Evolutionary conservation across 306 rosid genomes (phyloP), one percentile per base, ranked within the genome.

Genomic region (Fragaria iinumae): DNA sequence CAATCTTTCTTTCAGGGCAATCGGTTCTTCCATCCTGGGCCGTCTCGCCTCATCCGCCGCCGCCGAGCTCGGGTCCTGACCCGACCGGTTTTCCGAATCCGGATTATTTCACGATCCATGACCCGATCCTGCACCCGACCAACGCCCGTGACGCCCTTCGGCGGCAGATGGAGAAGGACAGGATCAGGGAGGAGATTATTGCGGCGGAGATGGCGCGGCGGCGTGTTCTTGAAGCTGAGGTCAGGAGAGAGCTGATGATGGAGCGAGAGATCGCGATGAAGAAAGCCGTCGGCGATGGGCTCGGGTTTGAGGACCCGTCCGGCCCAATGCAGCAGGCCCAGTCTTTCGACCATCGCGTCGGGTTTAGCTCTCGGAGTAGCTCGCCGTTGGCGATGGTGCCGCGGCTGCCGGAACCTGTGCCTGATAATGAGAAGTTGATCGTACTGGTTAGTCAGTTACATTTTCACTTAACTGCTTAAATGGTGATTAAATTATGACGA

Each of bases 171-270:
- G 93, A 86, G 80, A 86, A 88, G 43, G 85, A 84, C 20, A 81
- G 57, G 59, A 80, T 89, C 12, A 81, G 89, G 27, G 80, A 85
- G 36, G 87, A 88, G 76, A 87, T 88, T 8, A 55, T 88, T 2
- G 70, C 80, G 3, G 53, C 49, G 0, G 89, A 82, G 75, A 80
- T 78, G 20, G 53, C 69, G 0, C 79, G 87, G 78, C 77, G 93
- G 49, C 47, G 76, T 23, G 60, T 81, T 64, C 70, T 89, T 13
- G 96, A 91, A 45, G 86, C 80, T 3, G 91, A 86, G 67, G 90
- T 91, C 36, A 84, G 89, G 47, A 82, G 80, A 67, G 96, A 87
- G 49, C 64, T 91, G 67, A 77, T 72, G 52, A 1, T 78, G 52
- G 89, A 87, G 77, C 68, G 88, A 50, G 85, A 39, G 23, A 50